Conservation (phyloP, 1,284 basidiomycete genomes). For the Melampsora americana region DNA sequence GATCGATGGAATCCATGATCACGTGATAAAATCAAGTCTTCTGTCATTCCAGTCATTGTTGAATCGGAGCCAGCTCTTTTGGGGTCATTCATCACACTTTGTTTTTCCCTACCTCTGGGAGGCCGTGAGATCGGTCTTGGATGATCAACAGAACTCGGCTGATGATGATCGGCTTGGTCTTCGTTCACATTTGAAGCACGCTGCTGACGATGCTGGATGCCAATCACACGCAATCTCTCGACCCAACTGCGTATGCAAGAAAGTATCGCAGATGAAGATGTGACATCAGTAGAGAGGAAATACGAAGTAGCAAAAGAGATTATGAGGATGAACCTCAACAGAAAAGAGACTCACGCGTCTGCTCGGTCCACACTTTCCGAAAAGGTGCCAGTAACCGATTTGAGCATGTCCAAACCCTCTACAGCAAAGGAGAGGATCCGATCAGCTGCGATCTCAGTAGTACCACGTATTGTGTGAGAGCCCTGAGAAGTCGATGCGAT, state of each 20-base stretch:
- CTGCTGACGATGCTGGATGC: slow-evolving; percentile 33
- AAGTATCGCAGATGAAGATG: no score
- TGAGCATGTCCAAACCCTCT: slow-evolving; percentile 86
- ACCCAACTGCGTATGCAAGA: slow-evolving; percentile 16
- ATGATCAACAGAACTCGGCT: background rate
- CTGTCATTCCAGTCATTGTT: background rate
- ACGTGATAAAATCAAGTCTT: background rate
- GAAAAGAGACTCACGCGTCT: slow-evolving; percentile 66
- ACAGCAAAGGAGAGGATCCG: slow-evolving; percentile 77
- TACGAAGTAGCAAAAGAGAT: background rate
- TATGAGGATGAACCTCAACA: background rate
- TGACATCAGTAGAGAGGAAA: no score
- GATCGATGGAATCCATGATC: background rate
- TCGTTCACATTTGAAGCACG: background rate
- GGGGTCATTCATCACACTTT: background rate
- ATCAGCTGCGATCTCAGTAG: slow-evolving; percentile 68
- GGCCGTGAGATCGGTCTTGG: background rate
- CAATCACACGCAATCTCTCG: slow-evolving; percentile 33
- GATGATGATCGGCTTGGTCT: background rate
- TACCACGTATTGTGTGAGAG: slow-evolving; percentile 53
- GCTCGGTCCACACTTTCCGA: slow-evolving; percentile 82
- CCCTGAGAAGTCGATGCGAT: slow-evolving; percentile 43
- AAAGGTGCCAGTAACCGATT: slow-evolving; percentile 77
- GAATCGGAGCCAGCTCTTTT: background rate
- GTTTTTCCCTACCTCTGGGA: background rate